Base-by-base conservation (phyloP, 805 yeast species). In the Wickerhamomyces ciferrii region DNA sequence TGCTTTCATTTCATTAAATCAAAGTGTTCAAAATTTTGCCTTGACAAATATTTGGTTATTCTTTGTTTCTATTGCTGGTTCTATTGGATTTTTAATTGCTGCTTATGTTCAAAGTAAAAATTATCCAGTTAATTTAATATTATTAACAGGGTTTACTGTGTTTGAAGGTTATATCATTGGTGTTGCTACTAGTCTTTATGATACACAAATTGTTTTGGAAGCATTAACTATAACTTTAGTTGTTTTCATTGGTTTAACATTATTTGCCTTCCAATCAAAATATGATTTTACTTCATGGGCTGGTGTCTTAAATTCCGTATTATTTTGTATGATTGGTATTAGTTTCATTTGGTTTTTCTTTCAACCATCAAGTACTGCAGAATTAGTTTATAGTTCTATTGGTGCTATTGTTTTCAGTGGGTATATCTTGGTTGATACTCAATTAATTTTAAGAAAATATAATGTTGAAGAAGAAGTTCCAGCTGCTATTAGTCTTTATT, bases 381-480 rank as follows among this genome's bases (percentile, higher is more conserved):
- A 86, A 55, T 62, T 84, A 51, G 66, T 81, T 4, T 88, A 85
- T 67, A 78, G 90, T 29, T 78, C 81, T 50, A 60, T 83, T 39
- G 96, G 94, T 21, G 94, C 95, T 5, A 57, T 84, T 38, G 66
- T 89, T 2, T 89, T 89, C 65, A 71, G 83, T 14, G 78, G 81
- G 5, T 88, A 84, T 60, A 75, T 90, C 48, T 66, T 89, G 43
- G 78, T 87, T 41, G 97, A 89, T 63, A 89, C 96, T 19, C 96
- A 89, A 65, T 62, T 79, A 54, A 78, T 89, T 46, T 75, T 89
- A 80, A 81, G 84, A 59, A 81, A 79, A 47, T 80, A 73, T 54
- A 84, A 83, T 57, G 82, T 89, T 39, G 96, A 89, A 54, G 96
- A 90, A 54, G 96, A 87, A 58, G 76, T 89, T n/a, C 75, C 80